phyloP scores from a whole-genome alignment of 2,329 filamentous ascomycete species.

The Paracoccidioides brasiliensis region DNA sequence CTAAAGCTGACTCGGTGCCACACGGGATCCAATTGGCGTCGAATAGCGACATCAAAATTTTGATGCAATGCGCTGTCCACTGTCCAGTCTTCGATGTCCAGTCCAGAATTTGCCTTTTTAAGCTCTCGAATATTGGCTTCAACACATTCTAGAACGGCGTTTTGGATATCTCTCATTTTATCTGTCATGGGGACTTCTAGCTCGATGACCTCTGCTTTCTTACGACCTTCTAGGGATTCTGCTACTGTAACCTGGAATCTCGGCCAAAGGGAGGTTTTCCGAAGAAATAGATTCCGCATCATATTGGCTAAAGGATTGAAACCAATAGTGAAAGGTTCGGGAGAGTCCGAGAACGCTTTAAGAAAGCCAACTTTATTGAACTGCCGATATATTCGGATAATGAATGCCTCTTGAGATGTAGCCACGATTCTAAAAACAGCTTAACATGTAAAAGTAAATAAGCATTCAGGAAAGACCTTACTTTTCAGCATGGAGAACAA shows the following conservation, averaged over 20 bases:
- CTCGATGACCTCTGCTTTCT: constrained; percentile 93
- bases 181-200: constrained; percentile 94
- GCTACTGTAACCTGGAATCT: constrained; percentile 87
- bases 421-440: constrained; percentile 49
- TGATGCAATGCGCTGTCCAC: constrained; percentile 82
- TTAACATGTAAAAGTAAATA: background rate
- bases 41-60: constrained; percentile 80
- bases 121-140: constrained; percentile 89
- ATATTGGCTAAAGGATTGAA: constrained; percentile 81
- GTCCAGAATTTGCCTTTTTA: constrained; percentile 74
- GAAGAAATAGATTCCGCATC: constrained; percentile 83
- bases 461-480: constrained; percentile 13
- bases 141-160: constrained; percentile 88
- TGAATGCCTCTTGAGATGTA: constrained; percentile 88
- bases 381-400: constrained; percentile 82
- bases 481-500: constrained; percentile 77
- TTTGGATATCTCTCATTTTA: constrained; percentile 84
- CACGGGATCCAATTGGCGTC: constrained; percentile 83
- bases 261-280: constrained; percentile 81
- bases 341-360: constrained; percentile 90
- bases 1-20: constrained; percentile 96
- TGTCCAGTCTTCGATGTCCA: constrained; percentile 97
- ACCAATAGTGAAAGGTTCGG: constrained; percentile 76
- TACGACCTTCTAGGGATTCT: constrained; percentile 75
- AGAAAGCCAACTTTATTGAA: constrained; percentile 89